Base-by-base conservation (phyloP, 148 eudicot genomes). In the Polygonum aviculare region DNA sequence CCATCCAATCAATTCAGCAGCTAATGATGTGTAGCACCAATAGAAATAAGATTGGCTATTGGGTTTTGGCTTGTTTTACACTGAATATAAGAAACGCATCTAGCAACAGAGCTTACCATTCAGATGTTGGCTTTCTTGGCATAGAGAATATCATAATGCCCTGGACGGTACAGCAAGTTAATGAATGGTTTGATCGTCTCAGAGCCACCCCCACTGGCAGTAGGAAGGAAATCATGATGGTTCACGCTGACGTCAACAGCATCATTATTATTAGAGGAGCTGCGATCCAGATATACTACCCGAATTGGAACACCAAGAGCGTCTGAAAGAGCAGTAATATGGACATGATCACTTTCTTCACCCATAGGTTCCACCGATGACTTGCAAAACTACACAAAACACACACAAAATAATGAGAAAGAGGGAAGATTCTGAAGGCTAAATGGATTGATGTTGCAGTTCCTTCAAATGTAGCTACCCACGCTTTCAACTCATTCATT, bases 291-390 rank as follows among this genome's bases (percentile, higher is more conserved):
- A 82, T 95, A 95, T 48, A 95, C 92, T 41, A 95, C 91, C 65
- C 97, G 98, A 48, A 92, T 85, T 40, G 98, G 85, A 74, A 95
- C 96, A 11, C 97, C 97, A 75, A 92, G 52, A 78, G 96, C 92
- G 82, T 95, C 98, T 19, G 97, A 95, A 75, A 95, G 80, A 19
- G 98, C 98, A 22, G 90, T 92, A 11, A 95, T 95, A 77, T 95
- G 98, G 39, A 92, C 96, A 78, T 95, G 98, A 80, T 95, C 98
- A 55, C 97, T 95, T 84, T 95, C 98, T 88, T 95, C 98, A 52
- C 98, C 97, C 98, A 95, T 95, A 22, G 98, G 98, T 73, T 95
- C 98, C 85, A 95, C 98, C 12, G 97, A 88, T 74, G 97, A 87
- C 89, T 95, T 95, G 88, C 98, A 95, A 81, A 95, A 95, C 98